Conservation (phyloP, 164 flowering plant species). For the Macadamia tetraphylla region DNA sequence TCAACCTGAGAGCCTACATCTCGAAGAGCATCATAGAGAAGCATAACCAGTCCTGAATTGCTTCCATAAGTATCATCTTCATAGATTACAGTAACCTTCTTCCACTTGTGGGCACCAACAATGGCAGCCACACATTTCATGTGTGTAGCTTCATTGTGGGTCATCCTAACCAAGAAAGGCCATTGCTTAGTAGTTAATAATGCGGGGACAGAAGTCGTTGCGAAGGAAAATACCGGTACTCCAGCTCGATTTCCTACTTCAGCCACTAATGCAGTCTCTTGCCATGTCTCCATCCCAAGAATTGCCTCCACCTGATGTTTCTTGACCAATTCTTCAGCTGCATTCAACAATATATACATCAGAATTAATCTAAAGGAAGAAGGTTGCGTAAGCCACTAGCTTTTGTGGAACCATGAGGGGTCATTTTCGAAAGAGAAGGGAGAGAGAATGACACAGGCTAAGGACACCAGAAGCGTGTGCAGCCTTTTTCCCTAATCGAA, state of each 20-base stretch:
- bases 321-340: conserved; percentile 32
- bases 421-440: no score
- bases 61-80: conserved; percentile 31
- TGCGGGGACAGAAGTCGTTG: conserved; percentile 23
- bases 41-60: conserved; percentile 8
- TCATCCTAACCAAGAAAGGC: conserved; percentile 41
- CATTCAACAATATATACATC: not conserved
- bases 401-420: no score
- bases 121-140: conserved; percentile 33
- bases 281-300: conserved; percentile 37
- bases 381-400: no score
- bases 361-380: no score
- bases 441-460: no score
- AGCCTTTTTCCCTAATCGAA: no score
- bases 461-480: no score
- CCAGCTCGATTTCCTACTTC: conserved; percentile 29
- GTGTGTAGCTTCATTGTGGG: conserved; percentile 16
- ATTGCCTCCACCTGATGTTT: conserved; percentile 24
- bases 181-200: conserved; percentile 21
- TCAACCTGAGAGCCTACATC: conserved; percentile 19
- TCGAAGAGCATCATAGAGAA: conserved; percentile 18
- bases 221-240: conserved; percentile 42
- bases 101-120: conserved; percentile 22
- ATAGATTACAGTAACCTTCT: conserved; percentile 25
- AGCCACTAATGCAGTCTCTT: conserved; percentile 39